Base-by-base conservation (phyloP, 495 filamentous ascomycete genomes). In the Neurospora intermedia region DNA sequence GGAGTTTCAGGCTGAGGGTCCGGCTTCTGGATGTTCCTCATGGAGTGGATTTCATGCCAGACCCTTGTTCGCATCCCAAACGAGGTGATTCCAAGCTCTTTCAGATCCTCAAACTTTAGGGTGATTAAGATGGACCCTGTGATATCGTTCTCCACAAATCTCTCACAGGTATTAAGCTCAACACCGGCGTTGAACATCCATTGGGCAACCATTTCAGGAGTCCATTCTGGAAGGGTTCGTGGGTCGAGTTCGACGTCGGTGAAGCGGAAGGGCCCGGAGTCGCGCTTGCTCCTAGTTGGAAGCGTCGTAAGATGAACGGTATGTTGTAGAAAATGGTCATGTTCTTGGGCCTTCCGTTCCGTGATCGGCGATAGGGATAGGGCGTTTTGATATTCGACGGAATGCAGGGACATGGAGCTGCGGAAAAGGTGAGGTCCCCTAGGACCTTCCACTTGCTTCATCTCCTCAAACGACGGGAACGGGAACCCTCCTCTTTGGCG, bases 341-440 rank as follows among this genome's bases (percentile, higher is more conserved):
- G 71, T 43, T 81, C 75, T 45, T 77, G 78, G 41, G 79, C 79
- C 62, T 78, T 79, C 80, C 83, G 85, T 39, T 83, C 83, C 62
- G 83, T 84, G 69, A 91, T 75, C 20, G 92, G 92, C 23, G 92
- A 92, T 77, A 93, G 85, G 38, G 87, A 86, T 41, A 93, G 85
- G 46, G 88, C 85, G 75, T 89, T 86, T 72, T 88, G 84, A 46
- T 88, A 86, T 72, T 91, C 90, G 80, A 82, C 80, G 46, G 80
- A 87, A 75, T 81, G 83, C 75, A 74, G 82, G 48, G 84, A 83
- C 46, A 82, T 84, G 70, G 85, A 90, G 42, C 83, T 84, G 72
- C 93, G 88, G 82, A 98, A 98, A n/a, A 98, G 85, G 83, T 97
- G 94, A 4, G 94, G 94, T 6, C 94, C 94, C 74, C 84, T 86